These are phyloP conservation scores for Wilhelminamyces savonicus DNA, from an alignment of 805 yeast species.

Conservation along the genomic window DNA sequence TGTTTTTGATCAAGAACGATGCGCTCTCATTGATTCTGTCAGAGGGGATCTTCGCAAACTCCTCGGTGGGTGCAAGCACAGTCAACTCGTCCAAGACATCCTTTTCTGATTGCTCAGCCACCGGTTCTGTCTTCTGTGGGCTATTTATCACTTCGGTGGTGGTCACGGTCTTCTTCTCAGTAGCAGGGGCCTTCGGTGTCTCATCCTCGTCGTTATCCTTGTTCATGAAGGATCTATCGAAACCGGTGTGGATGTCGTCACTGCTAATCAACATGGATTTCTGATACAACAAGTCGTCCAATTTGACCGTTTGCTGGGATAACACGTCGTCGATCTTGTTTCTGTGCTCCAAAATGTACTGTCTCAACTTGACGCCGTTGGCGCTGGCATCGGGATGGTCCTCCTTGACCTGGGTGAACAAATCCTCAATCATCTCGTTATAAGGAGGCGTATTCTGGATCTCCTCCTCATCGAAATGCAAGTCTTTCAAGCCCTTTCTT, in stretches of 20 bases:
- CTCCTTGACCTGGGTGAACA: conserved; percentile 67
- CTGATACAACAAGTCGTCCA: conserved; percentile 63
- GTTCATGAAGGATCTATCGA: conserved; percentile 78
- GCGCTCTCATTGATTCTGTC: conserved; percentile 46
- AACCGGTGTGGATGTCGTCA: conserved; percentile 89
- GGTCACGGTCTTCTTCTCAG: conserved; percentile 12
- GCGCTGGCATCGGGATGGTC: conserved; percentile 48
- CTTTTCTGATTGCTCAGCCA: conserved; percentile 6
- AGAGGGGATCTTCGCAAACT: conserved; percentile 53
- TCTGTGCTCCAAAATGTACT: conserved; percentile 53
- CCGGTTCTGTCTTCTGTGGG: conserved; percentile 6
- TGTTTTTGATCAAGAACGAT: conserved; percentile 49
- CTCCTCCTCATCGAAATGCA: conserved; percentile 29
- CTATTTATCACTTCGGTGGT: conserved; percentile 24
- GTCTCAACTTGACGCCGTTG: conserved; percentile 26
- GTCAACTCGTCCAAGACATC: conserved; percentile 43
- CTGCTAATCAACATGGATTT: conserved; percentile 72
- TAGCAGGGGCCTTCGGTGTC: background rate
- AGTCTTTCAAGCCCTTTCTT: conserved; percentile 38
- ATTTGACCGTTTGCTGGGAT: conserved; percentile 56
- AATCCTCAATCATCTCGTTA: conserved; percentile 88
- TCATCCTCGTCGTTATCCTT: conserved; percentile 34
- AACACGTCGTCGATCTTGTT: conserved; percentile 63
- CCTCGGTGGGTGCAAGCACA: conserved; percentile 56
- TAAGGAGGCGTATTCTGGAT: conserved; percentile 53